Evolutionary conservation across 2,329 filamentous ascomycete species (phyloP).

Genomic region (Huntiella bhutanensis): DNA sequence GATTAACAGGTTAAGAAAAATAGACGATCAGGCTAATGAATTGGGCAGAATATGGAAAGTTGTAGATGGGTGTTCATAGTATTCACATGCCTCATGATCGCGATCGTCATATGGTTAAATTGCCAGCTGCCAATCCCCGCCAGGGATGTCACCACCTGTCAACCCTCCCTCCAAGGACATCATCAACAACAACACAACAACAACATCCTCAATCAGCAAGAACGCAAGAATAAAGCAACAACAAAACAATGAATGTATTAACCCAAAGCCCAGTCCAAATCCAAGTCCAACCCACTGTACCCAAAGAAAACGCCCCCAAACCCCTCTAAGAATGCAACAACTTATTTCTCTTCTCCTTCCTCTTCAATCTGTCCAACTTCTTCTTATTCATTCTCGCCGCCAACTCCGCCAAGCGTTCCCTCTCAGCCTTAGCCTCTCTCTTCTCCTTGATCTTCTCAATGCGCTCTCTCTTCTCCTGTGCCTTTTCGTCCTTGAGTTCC

Average conservation of each 20-base stretch:
- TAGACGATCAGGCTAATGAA: background rate
- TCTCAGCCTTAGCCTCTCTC: conserved; percentile 77
- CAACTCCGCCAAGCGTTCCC: conserved; percentile 80
- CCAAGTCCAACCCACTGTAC: background rate
- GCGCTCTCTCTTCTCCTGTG: conserved; percentile 67
- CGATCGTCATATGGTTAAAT: background rate
- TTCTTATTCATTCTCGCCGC: conserved; percentile 97
- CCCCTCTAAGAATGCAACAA: conserved; percentile 39
- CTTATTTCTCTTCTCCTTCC: conserved; percentile 93
- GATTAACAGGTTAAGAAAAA: too few species aligned
- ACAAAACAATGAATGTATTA: background rate
- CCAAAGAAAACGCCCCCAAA: background rate
- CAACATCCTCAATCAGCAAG: background rate
- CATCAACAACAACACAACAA: too few species aligned
- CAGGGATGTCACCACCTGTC: conserved; percentile 5
- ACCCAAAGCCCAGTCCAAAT: background rate
- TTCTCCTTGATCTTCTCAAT: conserved; percentile 70
- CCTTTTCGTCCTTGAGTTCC: conserved; percentile 91
- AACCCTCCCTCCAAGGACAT: conserved; percentile 1
- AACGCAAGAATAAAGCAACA: conserved; percentile 1
- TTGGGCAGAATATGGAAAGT: background rate
- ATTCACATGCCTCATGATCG: too few species aligned
- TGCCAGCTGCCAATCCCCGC: background rate
- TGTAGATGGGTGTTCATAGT: background rate
- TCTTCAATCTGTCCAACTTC: conserved; percentile 78